Evolutionary conservation across 768 basidiomycete species (phyloP), one percentile per base, ranked within the genome.

Genomic region (Naganishia randhawae): DNA sequence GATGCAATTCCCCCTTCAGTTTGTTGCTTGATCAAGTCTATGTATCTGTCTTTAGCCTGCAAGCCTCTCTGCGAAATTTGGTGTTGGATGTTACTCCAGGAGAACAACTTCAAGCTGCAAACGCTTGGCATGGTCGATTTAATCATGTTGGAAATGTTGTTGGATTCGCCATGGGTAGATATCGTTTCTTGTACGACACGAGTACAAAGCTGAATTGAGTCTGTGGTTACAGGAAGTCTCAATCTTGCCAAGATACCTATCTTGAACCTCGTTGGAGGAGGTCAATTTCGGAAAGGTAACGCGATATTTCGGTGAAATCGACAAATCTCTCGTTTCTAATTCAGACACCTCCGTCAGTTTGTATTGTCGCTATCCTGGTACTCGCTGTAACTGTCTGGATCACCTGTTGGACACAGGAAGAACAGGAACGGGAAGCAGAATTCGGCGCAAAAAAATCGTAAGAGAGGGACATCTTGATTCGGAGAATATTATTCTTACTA

Each of bases 51-150:
- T 61, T 50, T n/a, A 77, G 74, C 3, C 68, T 75, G 10, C 76
- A 95, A 84, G 91, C 91, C 2, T 95, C 92, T 13, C 82, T 97
- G 37, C 84, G 93, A 57, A 96, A 96, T 79, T 86, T 99, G n/a
- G 84, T 97, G 14, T 84, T 99, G 68, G 96, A 99, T 77, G 82
- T 95, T 61, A 86, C 91, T 0, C 94, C 96, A 7, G 85, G 90
- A 16, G 85, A 88, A 70, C 95, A 97, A 78, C 85, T 97, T 14
- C 92, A 88, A 66, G 85, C 87, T n/a, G 92, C 89, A 4, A 99
- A 98, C 81, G 96, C 96, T 37, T 99, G 95, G 93, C 93, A 97
- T 68, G 90, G 94, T 52, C 84, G 92, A 70, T 96, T 97, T 90
- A 89, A 87, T 50, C 92, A 98, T 76, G 87, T 92, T n/a, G 96